Percentiles rank a stretch among this genome's conserved stretches.
phyloP scores from a whole-genome alignment of 129 eudicot genomes.

The Gnaphalium uliginosum region DNA sequence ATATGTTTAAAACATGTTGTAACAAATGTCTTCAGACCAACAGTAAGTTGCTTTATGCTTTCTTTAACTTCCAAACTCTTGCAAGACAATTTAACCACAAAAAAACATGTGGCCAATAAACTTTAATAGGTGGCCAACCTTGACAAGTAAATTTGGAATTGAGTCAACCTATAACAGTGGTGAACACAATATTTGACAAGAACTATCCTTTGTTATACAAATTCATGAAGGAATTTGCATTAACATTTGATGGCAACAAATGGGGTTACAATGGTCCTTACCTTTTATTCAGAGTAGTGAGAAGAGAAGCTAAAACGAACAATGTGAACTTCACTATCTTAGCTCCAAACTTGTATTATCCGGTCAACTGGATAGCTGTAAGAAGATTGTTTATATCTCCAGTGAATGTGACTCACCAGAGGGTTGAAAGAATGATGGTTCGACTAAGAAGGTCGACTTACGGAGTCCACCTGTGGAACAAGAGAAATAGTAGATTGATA shows the following conservation, averaged over 20 bases:
- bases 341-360: slow-evolving; percentile 73
- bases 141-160: too few relatives aligned
- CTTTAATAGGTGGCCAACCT: too few relatives aligned
- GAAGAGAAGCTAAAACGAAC: background rate
- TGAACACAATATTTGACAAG: slow-evolving; percentile 65
- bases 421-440: slow-evolving; percentile 49
- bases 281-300: slow-evolving; percentile 66
- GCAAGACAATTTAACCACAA: too few relatives aligned
- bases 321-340: slow-evolving; percentile 38
- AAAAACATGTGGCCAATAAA: too few relatives aligned
- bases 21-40: too few relatives aligned
- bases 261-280: slow-evolving; percentile 92
- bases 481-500: slow-evolving; percentile 43
- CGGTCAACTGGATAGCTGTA: slow-evolving; percentile 63
- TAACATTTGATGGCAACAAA: slow-evolving; percentile 55
- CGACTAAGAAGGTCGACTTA: slow-evolving; percentile 41
- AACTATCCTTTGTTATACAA: slow-evolving; percentile 56
- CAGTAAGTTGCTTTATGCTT: too few relatives aligned
- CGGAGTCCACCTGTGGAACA: slow-evolving; percentile 90
- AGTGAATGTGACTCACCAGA: slow-evolving; percentile 21
- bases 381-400: slow-evolving; percentile 48
- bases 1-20: too few relatives aligned
- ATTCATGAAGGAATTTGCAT: slow-evolving; percentile 76
- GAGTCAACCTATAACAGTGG: too few relatives aligned
- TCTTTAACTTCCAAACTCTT: too few relatives aligned